Evolutionary conservation across 2,329 filamentous ascomycete genomes (phyloP), one percentile per base, ranked within the genome.

Genomic region (Triangularia setosa): DNA sequence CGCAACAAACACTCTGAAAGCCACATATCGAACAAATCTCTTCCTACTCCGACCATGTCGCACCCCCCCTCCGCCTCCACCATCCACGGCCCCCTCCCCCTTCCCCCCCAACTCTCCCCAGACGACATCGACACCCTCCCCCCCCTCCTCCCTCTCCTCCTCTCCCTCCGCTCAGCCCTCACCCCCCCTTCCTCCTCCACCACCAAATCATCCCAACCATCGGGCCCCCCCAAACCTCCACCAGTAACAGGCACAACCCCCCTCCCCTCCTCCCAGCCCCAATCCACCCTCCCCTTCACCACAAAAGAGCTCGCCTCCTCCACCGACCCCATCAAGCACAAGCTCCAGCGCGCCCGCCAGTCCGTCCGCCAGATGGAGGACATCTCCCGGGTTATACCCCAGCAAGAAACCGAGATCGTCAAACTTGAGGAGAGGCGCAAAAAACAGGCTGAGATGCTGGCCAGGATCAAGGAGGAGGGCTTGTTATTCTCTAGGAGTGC

Each of bases 41-140:
- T 35, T 11, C 30, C 30, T 11, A 35, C 12, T 4, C 1, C 30
- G 12, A 40, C 16, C 12, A 40, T 40, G 33, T 14, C n/a, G n/a
- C n/a, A n/a, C 33, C 33, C 9, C 12, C 33, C 14, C 14, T 5
- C 16, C 33, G 1, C 33, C n/a, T n/a, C n/a, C 40, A n/a, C n/a
- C n/a, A 40, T 48, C 40, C n/a, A 21, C n/a, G 40, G 40, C 40
- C 40, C 40, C 40, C 40, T 23, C 40, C 40, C 40, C 67, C 79
- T 85, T 64, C 83, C 89, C 30, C 79, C 84, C 2, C 87, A 89
- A 63, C 90, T 95, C 67, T 85, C 91, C 58, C 90, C 93, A 27
- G 89, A 93, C 76, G 87, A 87, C 58, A 92, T 97, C 79, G 93
- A 97, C 80, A 87, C 92, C 70, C 85, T 96, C 61, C 92, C 93